Base-by-base conservation (phyloP, 169 alveolate species). In the Plasmodium berghei region DNA sequence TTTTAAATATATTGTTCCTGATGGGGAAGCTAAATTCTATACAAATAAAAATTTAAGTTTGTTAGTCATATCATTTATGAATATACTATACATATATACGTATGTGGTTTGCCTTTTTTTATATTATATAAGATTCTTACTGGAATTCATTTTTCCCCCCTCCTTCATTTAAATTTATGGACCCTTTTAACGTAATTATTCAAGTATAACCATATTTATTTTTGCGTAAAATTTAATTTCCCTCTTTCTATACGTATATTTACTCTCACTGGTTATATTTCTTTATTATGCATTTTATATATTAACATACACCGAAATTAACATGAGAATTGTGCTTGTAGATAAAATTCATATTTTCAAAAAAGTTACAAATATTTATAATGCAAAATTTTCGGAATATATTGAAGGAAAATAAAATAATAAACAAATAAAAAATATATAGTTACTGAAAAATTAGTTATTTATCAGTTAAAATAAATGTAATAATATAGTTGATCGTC, bases 81-180 rank as follows among this genome's bases (percentile, higher is more conserved):
- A 4, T 16, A 14, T 64, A 67, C 8, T 18, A 10, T 61, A 26
- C 9, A 46, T 42, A 40, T 26, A 42, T 14, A 45, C 12, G 12
- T 22, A 72, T 42, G 40, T 20, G 9, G 6, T 72, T 26, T 72
- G 26, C 22, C 40, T 62, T 62, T 24, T 59, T 42, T 61, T 22
- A 54, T 52, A 18, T 46, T 49, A 48, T 52, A 16, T 59, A 14
- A 10, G 10, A 46, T 54, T 45, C 69, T 72, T 72, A 72, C 85
- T 72, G 22, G 85, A 49, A 72, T 54, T 72, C 85, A 72, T 72
- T 72, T 72, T 67, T 67, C 40, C n/a, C 12, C 28, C 62, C 55
- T 72, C 85, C 69, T 58, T 72, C 85, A 48, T 72, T 72, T 72
- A 72, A 34, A 54, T 42, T 72, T 72, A 67, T 52, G 45, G 55